phyloP scores from a whole-genome alignment of 768 basidiomycete species.

The Amanita thiersii region DNA sequence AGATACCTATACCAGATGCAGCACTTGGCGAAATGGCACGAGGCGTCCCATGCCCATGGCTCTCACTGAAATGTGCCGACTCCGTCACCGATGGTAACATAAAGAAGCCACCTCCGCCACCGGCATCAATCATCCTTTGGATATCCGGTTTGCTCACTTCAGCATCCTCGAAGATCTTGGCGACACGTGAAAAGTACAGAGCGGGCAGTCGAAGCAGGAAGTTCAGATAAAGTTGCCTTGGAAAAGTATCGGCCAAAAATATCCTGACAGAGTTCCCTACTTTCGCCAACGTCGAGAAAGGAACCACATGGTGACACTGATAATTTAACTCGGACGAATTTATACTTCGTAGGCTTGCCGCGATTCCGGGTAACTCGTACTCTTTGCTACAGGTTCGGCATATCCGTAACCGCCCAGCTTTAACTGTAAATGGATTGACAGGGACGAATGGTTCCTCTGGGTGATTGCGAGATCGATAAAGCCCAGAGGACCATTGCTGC shows the following conservation, averaged over 20 bases:
- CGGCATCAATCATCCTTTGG: conserved; percentile 39
- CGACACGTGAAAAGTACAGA: conserved; percentile 73
- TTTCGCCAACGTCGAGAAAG: background rate
- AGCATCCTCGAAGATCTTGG: conserved; percentile 69
- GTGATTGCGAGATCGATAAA: conserved; percentile 33
- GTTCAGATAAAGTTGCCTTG: conserved; percentile 34
- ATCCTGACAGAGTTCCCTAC: background rate
- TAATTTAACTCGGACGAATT: conserved; percentile 18
- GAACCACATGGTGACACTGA: conserved; percentile 17
- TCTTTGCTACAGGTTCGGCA: conserved; percentile 19
- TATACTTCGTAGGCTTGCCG: conserved; percentile 11
- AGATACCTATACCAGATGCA: conserved; percentile 18
- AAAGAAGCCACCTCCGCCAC: conserved; percentile 17
- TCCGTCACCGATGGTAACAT: background rate
- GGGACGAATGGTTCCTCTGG: conserved; percentile 51
- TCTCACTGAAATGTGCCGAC: no score
- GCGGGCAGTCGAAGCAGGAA: conserved; percentile 64
- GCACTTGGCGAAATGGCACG: conserved; percentile 14
- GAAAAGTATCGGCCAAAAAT: conserved; percentile 31
- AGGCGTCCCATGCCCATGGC: conserved; percentile 2
- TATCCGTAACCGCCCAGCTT: conserved; percentile 12
- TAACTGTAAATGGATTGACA: conserved; percentile 39
- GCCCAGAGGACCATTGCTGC: conserved; percentile 40
- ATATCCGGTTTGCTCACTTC: conserved; percentile 73
- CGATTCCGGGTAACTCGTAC: conserved; percentile 25